These are phyloP conservation scores for Auxenochlorella protothecoides DNA, from an alignment of 139 green algal genomes.

Conservation along the genomic window DNA sequence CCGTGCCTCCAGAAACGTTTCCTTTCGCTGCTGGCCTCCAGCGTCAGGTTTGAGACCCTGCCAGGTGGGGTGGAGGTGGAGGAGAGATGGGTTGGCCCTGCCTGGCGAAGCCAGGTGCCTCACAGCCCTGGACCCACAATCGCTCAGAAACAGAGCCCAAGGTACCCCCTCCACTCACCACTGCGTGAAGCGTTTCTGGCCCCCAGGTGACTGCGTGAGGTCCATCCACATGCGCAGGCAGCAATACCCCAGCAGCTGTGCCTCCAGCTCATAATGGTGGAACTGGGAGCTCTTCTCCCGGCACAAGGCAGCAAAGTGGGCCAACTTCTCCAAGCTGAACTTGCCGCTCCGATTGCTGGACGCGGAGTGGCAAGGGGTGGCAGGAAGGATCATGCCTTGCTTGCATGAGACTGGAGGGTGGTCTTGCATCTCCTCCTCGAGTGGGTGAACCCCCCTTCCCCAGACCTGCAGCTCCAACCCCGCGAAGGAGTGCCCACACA, in stretches of 20 bases:
- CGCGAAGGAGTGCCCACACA: too few relatives aligned
- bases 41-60: conserved; percentile 25
- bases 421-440: too few relatives aligned
- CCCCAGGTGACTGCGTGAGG: conserved; percentile 6
- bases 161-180: conserved; percentile 17
- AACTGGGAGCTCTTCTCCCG: conserved; percentile 7
- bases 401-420: too few relatives aligned
- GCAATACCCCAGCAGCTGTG: conserved; percentile 30
- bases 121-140: too few relatives aligned
- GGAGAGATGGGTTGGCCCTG: too few relatives aligned
- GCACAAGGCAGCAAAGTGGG: conserved; percentile 20
- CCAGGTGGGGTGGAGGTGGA: too few relatives aligned
- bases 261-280: conserved; percentile 24
- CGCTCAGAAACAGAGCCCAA: too few relatives aligned
- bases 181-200: conserved; percentile 16
- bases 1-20: conserved; percentile 9
- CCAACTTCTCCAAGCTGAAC: conserved; percentile 25
- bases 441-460: background rate
- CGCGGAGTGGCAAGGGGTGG: too few relatives aligned
- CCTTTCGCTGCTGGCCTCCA: conserved; percentile 17
- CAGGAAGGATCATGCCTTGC: too few relatives aligned
- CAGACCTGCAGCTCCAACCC: too few relatives aligned
- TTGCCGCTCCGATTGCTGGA: conserved; percentile 28
- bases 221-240: conserved; percentile 20
- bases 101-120: too few relatives aligned